Conservation (phyloP, 164 flowering plant species). For the Magnolia kwangsiensis region DNA sequence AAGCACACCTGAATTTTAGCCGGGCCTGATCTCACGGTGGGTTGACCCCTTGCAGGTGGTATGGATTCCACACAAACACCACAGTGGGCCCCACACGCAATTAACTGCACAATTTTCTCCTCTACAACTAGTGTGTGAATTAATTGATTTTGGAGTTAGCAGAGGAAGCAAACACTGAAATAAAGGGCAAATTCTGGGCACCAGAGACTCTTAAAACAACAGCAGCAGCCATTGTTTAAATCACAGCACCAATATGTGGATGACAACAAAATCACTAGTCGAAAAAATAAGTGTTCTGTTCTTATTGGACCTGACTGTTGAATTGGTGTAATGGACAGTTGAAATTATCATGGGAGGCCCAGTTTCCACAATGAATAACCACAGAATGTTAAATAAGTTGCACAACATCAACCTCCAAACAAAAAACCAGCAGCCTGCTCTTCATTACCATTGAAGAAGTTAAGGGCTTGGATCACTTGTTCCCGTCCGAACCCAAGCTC, state of each 20-base stretch:
- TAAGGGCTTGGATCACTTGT: slow-evolving; percentile 74
- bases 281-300: background rate
- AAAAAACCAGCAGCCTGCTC: slow-evolving; percentile 95
- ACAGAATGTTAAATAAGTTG: background rate
- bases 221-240: background rate
- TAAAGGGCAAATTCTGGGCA: too few species aligned
- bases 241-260: background rate
- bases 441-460: slow-evolving; percentile 75
- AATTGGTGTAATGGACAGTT: background rate
- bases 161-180: too few species aligned
- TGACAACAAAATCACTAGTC: background rate
- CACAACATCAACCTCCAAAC: slow-evolving; percentile 63
- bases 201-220: too few species aligned
- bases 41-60: too few species aligned
- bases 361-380: background rate
- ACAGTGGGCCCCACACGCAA: too few species aligned
- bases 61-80: too few species aligned
- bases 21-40: too few species aligned
- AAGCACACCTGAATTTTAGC: too few species aligned
- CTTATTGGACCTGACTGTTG: background rate
- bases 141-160: too few species aligned
- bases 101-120: too few species aligned
- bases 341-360: background rate
- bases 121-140: too few species aligned
- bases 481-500: slow-evolving; percentile 90